Evolutionary conservation across 164 flowering plant genomes (phyloP), one percentile per base, ranked within the genome.

Genomic region (Vitis cinerea): DNA sequence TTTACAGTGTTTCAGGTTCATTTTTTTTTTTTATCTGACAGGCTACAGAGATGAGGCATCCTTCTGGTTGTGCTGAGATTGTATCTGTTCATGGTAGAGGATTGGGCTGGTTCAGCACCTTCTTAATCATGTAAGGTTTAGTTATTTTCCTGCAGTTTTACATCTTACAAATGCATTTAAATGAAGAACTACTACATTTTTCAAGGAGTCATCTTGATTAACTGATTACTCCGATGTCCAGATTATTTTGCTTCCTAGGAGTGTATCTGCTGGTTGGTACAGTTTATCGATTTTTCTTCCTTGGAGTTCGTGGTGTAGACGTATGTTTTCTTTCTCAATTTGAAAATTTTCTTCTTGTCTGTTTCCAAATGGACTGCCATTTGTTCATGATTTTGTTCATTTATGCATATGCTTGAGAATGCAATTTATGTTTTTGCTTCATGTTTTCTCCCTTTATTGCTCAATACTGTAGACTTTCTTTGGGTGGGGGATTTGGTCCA

Each of bases 31-130:
- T 37, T 73, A n/a, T 62, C 27, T 65, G 62, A 58, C 88, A 94
- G 99, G 84, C 83, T 73, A 83, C 94, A 6, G 73, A 50, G 57
- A 63, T 94, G 44, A 82, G 72, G 76, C 99, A 94, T 85, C 99
- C 99, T 72, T 75, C 91, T 69, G 99, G 94, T 55, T 94, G 99
- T 90, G 93, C 97, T 4, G 78, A 77, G 37, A 70, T 85, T 49
- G 74, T 80, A 63, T 77, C 87, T 70, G 70, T 77, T 67, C 83
- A 81, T 76, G 85, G 92, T 49, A 62, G 71, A 15, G 94, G 94
- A 71, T 83, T 78, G 94, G 94, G 97, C 59, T 90, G 90, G 97
- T 86, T 94, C 74, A 83, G 88, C 68, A 91, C 87, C 75, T 69
- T 90, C 27, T 50, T 83, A 15, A 73, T 68, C 27, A 76, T 87